Conservation (phyloP, 805 yeast genomes). For the Zygosaccharomyces rouxii region DNA sequence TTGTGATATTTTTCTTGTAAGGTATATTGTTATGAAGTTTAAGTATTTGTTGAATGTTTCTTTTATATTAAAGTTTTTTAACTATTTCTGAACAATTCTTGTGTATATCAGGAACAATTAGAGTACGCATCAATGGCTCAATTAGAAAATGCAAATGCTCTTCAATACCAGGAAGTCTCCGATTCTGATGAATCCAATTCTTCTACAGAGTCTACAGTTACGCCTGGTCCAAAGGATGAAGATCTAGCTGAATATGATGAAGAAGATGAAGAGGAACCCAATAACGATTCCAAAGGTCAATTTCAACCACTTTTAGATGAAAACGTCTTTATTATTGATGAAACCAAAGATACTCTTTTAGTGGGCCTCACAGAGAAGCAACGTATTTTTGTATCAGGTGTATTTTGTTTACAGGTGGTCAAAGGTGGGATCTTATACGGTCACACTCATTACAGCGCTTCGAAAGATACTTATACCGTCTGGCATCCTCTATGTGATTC, state of each 20-base stretch:
- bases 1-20: not conserved
- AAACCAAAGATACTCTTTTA: slow-evolving; percentile 10
- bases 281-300: not conserved
- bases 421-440: slow-evolving; percentile 35
- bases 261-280: not conserved
- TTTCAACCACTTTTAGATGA: slow-evolving; percentile 13
- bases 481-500: slow-evolving; percentile 33
- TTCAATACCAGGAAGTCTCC: slow-evolving; percentile 6
- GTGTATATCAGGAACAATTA: not conserved
- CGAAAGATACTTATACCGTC: slow-evolving; percentile 16
- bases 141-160: not conserved
- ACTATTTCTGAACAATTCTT: not conserved
- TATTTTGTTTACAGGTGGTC: slow-evolving; percentile 26
- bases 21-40: not conserved
- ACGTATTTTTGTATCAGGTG: slow-evolving; percentile 25
- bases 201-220: slow-evolving; percentile 16
- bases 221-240: slow-evolving; percentile 14
- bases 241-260: slow-evolving; percentile 14
- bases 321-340: slow-evolving; percentile 16
- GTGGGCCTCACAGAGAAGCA: slow-evolving; percentile 28
- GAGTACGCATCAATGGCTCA: slow-evolving; percentile 1
- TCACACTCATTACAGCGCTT: slow-evolving; percentile 31
- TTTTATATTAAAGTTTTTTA: not conserved
- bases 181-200: slow-evolving; percentile 10
- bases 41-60: not conserved